Percentiles rank a stretch among this genome's conserved stretches.
Evolutionary conservation across 306 rosid genomes (phyloP).

Genomic region (Trichosanthes cucumerina): DNA sequence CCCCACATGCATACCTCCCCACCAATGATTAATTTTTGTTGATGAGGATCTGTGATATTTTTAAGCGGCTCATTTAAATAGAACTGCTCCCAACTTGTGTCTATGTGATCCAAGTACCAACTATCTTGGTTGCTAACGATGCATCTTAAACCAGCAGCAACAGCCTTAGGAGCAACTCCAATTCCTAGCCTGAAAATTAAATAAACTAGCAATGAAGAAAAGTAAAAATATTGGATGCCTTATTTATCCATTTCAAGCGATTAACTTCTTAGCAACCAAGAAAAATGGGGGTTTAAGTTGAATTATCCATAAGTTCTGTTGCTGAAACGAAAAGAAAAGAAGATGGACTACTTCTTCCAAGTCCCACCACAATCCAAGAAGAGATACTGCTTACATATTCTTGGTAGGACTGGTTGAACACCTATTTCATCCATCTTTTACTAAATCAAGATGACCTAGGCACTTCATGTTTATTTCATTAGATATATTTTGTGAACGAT

Average conservation of each 20-base stretch:
- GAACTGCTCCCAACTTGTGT: conserved; percentile 28
- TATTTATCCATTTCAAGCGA: not conserved
- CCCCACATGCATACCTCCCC: conserved; percentile 48
- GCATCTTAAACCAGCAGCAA: conserved; percentile 34
- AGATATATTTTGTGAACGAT: too few relatives aligned
- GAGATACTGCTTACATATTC: too few relatives aligned
- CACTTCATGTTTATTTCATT: too few relatives aligned
- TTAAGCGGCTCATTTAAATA: conserved; percentile 31
- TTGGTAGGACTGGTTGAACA: too few relatives aligned
- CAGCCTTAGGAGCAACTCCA: conserved; percentile 27
- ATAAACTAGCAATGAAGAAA: not conserved
- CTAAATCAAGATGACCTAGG: too few relatives aligned
- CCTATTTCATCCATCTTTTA: too few relatives aligned
- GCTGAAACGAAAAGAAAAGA: too few relatives aligned
- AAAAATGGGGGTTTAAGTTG: too few relatives aligned
- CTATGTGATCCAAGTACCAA: conserved; percentile 38
- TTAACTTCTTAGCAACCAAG: too few relatives aligned
- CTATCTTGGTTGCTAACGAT: conserved; percentile 45
- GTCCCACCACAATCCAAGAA: too few relatives aligned
- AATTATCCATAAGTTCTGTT: too few relatives aligned
- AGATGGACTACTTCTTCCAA: too few relatives aligned
- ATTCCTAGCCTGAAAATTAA: conserved; percentile 22
- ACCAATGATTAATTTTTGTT: conserved; percentile 26
- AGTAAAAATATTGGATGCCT: not conserved
- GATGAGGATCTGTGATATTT: conserved; percentile 18